Conservation (phyloP, 345 rosid genomes). For the Hibiscus tridactylites region DNA sequence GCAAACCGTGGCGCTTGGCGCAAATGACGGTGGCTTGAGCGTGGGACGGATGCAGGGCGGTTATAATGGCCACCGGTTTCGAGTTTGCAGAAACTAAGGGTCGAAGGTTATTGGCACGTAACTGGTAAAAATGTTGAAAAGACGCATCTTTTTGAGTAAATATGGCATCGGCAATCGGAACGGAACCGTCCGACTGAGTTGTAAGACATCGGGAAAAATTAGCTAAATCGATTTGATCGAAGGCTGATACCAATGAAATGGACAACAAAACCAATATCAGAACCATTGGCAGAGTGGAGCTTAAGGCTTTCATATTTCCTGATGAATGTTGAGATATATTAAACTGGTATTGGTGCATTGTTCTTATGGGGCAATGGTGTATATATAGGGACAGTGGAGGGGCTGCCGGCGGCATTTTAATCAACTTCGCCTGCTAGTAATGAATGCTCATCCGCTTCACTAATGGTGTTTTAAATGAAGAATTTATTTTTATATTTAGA, state of each 20-base stretch:
- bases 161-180: conserved; percentile 3
- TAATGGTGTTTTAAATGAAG: too few relatives aligned
- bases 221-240: background rate
- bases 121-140: conserved; percentile 34
- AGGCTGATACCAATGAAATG: conserved; percentile 9
- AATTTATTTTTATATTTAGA: too few relatives aligned
- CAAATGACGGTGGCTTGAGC: conserved; percentile 56
- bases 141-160: conserved; percentile 30
- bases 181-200: conserved; percentile 18
- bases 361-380: background rate
- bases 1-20: conserved; percentile 25
- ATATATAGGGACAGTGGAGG: background rate
- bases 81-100: conserved; percentile 42
- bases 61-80: conserved; percentile 47
- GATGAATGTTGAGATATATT: background rate
- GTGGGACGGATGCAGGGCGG: conserved; percentile 46
- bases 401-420: background rate
- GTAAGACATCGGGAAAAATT: conserved; percentile 37
- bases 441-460: too few relatives aligned
- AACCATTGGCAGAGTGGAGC: too few relatives aligned
- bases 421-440: background rate
- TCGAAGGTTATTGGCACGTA: conserved; percentile 41
- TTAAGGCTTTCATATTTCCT: background rate
- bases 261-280: background rate
- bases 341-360: background rate